Base-by-base conservation (phyloP, 345 rosid genomes). In the Mallotus nudiflorus region DNA sequence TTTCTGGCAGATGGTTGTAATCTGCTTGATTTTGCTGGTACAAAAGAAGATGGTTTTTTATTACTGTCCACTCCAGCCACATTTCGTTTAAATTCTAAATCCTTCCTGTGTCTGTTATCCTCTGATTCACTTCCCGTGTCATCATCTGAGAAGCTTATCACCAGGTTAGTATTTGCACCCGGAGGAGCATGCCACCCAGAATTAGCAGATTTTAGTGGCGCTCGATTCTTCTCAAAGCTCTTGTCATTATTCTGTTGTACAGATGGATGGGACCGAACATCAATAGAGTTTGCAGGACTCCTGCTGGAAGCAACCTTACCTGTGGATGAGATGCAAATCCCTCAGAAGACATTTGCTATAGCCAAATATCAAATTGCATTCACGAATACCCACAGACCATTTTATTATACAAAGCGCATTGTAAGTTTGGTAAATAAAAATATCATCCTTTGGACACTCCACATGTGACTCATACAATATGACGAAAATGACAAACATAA, bases 61-160 rank as follows among this genome's bases (percentile, higher is more conserved):
- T 65, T 78, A 40, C 82, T 83, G 70, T 74, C 51, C 31, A 57
- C 62, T 28, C 65, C 71, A 40, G 35, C 46, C 49, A 66, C 68
- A 39, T 70, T 79, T 25, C 74, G 57, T 81, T 81, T 87, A 70
- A 52, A 66, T 73, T 79, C 75, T 28, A 53, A 61, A 67, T 67
- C 24, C 35, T 70, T 79, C 62, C 69, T 74, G 57, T 46, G 69
- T 59, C 57, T 66, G 66, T 70, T 40, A 70, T 73, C 81, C 60
- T 91, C 97, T 68, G 87, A 83, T 58, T 85, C 96, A 77, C 97
- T 92, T 73, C 84, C 92, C 78, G 89, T 89, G 58, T 93, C 98
- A 72, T 85, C 92, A 75, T 90, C 92, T 18, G 92, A 90, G 80
- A 95, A 95, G 77, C 89, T 80, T 78, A 95, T 95, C 54, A 95